Base-by-base conservation (phyloP, 2,329 filamentous ascomycete species). In the Colletotrichum caudatum region DNA sequence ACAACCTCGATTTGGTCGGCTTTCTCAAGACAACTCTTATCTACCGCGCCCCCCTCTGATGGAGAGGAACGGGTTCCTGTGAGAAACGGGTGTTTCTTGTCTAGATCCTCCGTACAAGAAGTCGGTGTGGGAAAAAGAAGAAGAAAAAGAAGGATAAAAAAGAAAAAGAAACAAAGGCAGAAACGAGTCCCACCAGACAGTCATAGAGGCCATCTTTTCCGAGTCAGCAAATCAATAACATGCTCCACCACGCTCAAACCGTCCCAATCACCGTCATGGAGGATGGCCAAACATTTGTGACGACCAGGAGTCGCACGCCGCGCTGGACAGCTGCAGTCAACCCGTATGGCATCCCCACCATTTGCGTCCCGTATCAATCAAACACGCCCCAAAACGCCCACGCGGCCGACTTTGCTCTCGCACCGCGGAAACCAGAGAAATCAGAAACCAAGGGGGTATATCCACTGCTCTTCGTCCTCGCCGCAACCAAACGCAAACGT, bases 371-470 rank as follows among this genome's bases (percentile, higher is more conserved):
- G 12, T 12, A 39, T 37, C 33, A 41, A 8, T 37, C 33, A 41
- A 8, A 23, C 5, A 35, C 48, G 7, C n/a, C n/a, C 46, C 48
- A 50, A 53, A 65, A 62, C 63, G 63, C 63, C 63, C 11, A 20
- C 54, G 51, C 51, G 35, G 50, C 44, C 37, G 18, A 48, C 26
- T 29, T 44, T 29, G 50, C 35, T 54, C 61, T 64, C n/a, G 20
- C 33, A 14, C 46, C 37, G 61, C 61, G 23, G n/a, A 48, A 58
- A 59, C 29, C 8, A 33, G 50, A 66, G 35, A 41, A 58, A 18
- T 11, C 56, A 58, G 33, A 37, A 62, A 51, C 46, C 46, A 64
- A 46, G 44, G 67, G 67, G 61, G 67, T 70, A 70, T 70, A 63
- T 66, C 63, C 63, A 54, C 61, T 54, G 11, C 37, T 58, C 41